A percentile compares a stretch with the other conserved stretches of the same genome.
phyloP scores from a whole-genome alignment of 306 rosid species.

The Fragaria ananassa region DNA sequence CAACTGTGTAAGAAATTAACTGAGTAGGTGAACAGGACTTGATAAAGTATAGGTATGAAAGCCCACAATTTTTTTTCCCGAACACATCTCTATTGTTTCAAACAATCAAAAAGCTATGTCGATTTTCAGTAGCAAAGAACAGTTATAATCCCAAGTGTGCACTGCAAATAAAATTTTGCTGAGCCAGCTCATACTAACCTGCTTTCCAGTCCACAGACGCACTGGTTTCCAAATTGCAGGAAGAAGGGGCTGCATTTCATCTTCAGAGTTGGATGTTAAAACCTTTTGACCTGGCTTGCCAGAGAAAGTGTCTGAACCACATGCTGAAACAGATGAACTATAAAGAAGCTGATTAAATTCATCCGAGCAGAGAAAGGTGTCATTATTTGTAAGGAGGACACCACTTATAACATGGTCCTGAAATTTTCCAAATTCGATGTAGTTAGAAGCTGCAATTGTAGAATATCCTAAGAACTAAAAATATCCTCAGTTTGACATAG shows the following conservation, averaged over 20 bases:
- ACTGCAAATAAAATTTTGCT: neutral
- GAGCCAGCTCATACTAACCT: slow-evolving; percentile 43
- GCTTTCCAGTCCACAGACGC: slow-evolving; percentile 94
- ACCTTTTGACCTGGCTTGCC: slow-evolving; percentile 58
- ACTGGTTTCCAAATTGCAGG: slow-evolving; percentile 92
- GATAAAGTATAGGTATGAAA: neutral
- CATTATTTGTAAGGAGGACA: slow-evolving; percentile 85
- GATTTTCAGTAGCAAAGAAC: neutral
- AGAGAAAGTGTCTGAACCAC: slow-evolving; percentile 33
- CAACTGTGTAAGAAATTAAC: neutral
- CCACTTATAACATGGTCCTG: slow-evolving; percentile 97
- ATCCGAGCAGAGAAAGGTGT: slow-evolving; percentile 62
- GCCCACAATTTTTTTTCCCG: neutral
- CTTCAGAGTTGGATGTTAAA: slow-evolving; percentile 46
- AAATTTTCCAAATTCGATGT: neutral
- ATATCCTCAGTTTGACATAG: neutral
- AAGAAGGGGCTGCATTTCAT: slow-evolving; percentile 57
- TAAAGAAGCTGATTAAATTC: slow-evolving; percentile 84
- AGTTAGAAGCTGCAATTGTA: neutral
- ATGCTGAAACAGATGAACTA: slow-evolving; percentile 67
- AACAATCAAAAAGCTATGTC: neutral
- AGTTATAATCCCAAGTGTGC: slow-evolving; percentile 1
- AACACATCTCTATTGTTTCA: neutral
- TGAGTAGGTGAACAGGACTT: neutral
- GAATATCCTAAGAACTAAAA: neutral